A percentile compares a stretch with the other conserved stretches of the same genome.
These are phyloP conservation scores for Calonectria honghensis DNA, from an alignment of 2,329 filamentous ascomycete genomes.

Conservation along the genomic window DNA sequence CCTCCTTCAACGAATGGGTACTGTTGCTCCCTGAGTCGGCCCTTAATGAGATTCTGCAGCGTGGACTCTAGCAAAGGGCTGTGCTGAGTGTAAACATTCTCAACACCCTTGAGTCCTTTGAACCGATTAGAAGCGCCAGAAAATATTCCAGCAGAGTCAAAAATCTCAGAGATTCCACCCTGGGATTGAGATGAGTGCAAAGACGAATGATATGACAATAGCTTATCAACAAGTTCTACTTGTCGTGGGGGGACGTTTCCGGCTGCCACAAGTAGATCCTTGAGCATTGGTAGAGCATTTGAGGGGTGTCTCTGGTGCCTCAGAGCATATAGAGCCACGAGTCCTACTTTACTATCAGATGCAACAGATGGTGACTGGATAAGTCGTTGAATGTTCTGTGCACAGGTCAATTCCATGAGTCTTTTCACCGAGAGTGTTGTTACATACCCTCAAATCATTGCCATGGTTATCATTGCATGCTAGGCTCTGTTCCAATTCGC, in stretches of 20 bases:
- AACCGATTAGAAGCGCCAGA: conserved; percentile 90
- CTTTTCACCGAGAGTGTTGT: too few species aligned
- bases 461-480: conserved; percentile 98
- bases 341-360: conserved; percentile 87
- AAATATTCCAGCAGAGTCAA: conserved; percentile 94
- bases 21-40: conserved; percentile 87
- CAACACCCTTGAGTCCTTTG: conserved; percentile 96
- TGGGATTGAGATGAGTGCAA: conserved; percentile 86
- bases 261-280: conserved; percentile 89
- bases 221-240: conserved; percentile 86
- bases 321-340: conserved; percentile 95
- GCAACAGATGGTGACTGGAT: conserved; percentile 88
- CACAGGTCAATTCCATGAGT: conserved; percentile 48
- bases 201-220: conserved; percentile 90
- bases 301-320: conserved; percentile 92
- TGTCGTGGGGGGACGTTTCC: conserved; percentile 86
- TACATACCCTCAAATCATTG: conserved; percentile 87
- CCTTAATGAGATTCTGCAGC: conserved; percentile 94
- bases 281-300: conserved; percentile 87
- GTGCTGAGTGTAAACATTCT: conserved; percentile 99
- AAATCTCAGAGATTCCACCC: conserved; percentile 90
- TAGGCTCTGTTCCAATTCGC: conserved; percentile 96
- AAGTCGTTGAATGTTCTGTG: conserved; percentile 86
- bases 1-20: conserved; percentile 96
- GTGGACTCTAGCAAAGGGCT: conserved; percentile 91